A percentile compares a stretch with the other conserved stretches of the same genome.
Evolutionary conservation across 116 monocot genomes (phyloP).

Genomic region (Phalaenopsis hybrid): DNA sequence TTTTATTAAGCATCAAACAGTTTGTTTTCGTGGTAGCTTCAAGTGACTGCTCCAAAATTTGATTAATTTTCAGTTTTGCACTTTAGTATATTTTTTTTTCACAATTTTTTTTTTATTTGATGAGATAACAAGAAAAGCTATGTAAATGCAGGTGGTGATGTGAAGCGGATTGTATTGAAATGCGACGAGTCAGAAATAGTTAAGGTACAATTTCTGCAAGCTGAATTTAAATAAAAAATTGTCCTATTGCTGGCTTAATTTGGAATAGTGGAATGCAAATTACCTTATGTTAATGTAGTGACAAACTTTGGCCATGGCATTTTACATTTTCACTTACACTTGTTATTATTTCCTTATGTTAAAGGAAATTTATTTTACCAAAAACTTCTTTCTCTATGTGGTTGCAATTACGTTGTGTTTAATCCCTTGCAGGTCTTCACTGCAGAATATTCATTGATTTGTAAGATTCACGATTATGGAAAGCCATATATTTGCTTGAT

Average conservation of each 20-base stretch:
- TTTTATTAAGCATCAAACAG: neutral
- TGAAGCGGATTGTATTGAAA: slow-evolving; percentile 49
- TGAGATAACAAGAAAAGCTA: slow-evolving; percentile 21
- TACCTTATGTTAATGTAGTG: neutral
- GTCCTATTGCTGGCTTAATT: neutral
- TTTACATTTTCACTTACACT: too few relatives aligned
- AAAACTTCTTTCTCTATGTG: neutral
- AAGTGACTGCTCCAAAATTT: neutral
- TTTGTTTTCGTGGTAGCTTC: neutral
- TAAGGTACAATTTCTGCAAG: slow-evolving; percentile 37
- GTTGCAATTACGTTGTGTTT: neutral
- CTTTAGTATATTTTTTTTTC: neutral
- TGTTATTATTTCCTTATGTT: too few relatives aligned
- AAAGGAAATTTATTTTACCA: neutral
- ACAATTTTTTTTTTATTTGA: neutral
- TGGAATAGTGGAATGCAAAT: neutral
- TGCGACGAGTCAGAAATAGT: slow-evolving; percentile 42
- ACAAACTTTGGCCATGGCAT: too few relatives aligned
- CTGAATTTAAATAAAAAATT: neutral
- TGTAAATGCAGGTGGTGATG: slow-evolving; percentile 77
- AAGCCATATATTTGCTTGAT: slow-evolving; percentile 89
- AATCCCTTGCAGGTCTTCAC: slow-evolving; percentile 53
- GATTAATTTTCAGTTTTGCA: neutral
- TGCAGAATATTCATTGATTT: slow-evolving; percentile 85
- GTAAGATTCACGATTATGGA: slow-evolving; percentile 65